Evolutionary conservation across 208 protist species (phyloP).

Genomic region (Spongospora subterranea): DNA sequence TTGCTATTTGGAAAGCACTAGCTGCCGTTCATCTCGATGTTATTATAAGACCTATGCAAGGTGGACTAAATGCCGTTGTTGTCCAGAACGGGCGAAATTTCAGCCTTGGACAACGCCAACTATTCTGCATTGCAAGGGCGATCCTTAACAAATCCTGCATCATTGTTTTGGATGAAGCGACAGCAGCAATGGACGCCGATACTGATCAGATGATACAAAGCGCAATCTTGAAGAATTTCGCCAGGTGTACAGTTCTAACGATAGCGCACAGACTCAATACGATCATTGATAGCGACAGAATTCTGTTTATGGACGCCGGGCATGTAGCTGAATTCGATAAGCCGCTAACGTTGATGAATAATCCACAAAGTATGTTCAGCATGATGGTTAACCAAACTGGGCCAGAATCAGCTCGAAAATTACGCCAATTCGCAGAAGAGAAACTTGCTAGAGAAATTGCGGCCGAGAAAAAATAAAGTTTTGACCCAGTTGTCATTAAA

Average conservation of each 20-base stretch:
- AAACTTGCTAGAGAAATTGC: not conserved
- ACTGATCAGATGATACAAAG: slow-evolving; percentile 70
- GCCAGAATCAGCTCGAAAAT: slow-evolving; percentile 30
- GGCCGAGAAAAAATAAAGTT: slow-evolving; percentile 55
- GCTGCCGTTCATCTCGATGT: slow-evolving; percentile 69
- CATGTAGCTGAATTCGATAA: slow-evolving; percentile 60
- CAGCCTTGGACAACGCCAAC: slow-evolving; percentile 70
- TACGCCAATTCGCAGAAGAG: slow-evolving; percentile 31
- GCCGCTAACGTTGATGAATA: slow-evolving; percentile 59
- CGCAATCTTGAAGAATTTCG: slow-evolving; percentile 56
- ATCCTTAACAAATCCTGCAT: slow-evolving; percentile 80
- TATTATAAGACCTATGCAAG: slow-evolving; percentile 71
- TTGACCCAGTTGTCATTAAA: no score
- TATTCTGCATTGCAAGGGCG: slow-evolving; percentile 91
- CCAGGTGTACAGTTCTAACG: slow-evolving; percentile 69
- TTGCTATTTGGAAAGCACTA: slow-evolving; percentile 75
- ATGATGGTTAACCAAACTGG: slow-evolving; percentile 47
- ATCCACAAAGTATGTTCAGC: not conserved
- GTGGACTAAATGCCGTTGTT: slow-evolving; percentile 62
- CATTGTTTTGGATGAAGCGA: slow-evolving; percentile 75
- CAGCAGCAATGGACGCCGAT: slow-evolving; percentile 67
- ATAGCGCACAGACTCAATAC: slow-evolving; percentile 76
- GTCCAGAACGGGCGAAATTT: slow-evolving; percentile 68
- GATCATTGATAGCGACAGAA: slow-evolving; percentile 71
- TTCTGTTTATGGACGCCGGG: slow-evolving; percentile 70